phyloP scores from a whole-genome alignment of 1,139 yeast species.

The Yamadazyma dendronema region DNA sequence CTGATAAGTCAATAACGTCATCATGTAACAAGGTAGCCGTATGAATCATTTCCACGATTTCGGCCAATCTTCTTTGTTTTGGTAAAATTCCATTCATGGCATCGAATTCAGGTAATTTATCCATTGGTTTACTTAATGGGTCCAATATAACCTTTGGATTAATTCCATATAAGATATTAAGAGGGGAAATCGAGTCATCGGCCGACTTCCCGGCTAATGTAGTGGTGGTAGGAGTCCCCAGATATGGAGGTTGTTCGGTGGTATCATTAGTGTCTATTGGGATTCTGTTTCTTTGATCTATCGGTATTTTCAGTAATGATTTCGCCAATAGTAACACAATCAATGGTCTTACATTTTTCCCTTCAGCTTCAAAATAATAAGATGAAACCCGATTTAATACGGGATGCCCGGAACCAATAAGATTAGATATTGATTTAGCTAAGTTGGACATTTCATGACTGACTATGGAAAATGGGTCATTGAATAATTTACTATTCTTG shows the following conservation, averaged over 20 bases:
- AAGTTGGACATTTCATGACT: conserved; percentile 90
- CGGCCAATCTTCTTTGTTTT: conserved; percentile 91
- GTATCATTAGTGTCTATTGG: conserved; percentile 62
- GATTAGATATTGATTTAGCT: conserved; percentile 80
- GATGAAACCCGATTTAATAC: conserved; percentile 85
- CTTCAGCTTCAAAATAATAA: conserved; percentile 94
- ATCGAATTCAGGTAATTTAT: conserved; percentile 63
- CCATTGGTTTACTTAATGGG: conserved; percentile 82
- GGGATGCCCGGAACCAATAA: conserved; percentile 93
- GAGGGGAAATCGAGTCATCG: conserved; percentile 69
- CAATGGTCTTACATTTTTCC: conserved; percentile 91
- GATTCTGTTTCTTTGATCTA: conserved; percentile 63
- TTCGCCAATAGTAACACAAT: conserved; percentile 80
- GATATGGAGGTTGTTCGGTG: conserved; percentile 57
- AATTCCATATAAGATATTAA: conserved; percentile 81
- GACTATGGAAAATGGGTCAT: conserved; percentile 89
- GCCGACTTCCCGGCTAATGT: conserved; percentile 56
- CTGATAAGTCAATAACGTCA: conserved; percentile 94
- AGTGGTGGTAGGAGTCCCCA: conserved; percentile 48
- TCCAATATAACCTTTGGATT: conserved; percentile 78
- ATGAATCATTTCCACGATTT: conserved; percentile 97
- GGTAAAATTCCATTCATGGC: conserved; percentile 73
- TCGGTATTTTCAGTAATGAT: conserved; percentile 76
- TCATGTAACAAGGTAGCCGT: conserved; percentile 96
- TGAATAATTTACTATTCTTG: conserved; percentile 42